phyloP scores from a whole-genome alignment of 345 rosid species.

The Populus pruinosa region DNA sequence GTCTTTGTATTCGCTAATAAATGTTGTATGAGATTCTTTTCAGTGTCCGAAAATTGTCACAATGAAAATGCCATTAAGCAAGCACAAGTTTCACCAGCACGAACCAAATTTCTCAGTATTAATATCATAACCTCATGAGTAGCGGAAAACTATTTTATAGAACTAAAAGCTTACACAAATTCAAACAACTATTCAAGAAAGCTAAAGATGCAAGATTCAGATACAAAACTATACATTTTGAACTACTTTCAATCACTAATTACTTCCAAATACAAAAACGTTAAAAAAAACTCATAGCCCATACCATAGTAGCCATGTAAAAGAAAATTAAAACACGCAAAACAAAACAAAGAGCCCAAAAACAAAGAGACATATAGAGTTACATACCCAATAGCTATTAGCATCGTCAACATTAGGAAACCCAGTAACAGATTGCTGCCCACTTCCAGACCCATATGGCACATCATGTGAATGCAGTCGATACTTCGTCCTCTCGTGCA shows the following conservation, averaged over 20 bases:
- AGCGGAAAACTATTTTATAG: not conserved
- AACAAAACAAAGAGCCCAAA: not conserved
- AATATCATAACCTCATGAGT: not conserved
- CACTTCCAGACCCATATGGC: conserved; percentile 98
- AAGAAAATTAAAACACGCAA: not conserved
- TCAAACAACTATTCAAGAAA: not conserved
- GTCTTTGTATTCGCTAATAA: not conserved
- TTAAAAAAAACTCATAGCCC: not conserved
- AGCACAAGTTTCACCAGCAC: not conserved
- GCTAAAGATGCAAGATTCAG: not conserved
- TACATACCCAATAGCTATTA: conserved; percentile 98
- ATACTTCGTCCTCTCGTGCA: conserved; percentile 85
- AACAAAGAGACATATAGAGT: conserved; percentile 3
- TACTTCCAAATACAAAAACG: not conserved
- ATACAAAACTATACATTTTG: not conserved
- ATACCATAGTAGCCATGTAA: not conserved
- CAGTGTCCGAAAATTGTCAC: not conserved
- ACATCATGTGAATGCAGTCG: conserved; percentile 96
- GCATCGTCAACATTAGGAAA: conserved; percentile 82
- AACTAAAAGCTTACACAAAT: not conserved
- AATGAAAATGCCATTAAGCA: not conserved
- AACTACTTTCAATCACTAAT: not conserved
- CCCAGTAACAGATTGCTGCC: conserved; percentile 97
- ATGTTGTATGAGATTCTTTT: not conserved
- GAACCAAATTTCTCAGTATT: not conserved